These are phyloP conservation scores for Blastomyces emzantsi DNA, from an alignment of 2,329 filamentous ascomycete genomes.

Conservation along the genomic window DNA sequence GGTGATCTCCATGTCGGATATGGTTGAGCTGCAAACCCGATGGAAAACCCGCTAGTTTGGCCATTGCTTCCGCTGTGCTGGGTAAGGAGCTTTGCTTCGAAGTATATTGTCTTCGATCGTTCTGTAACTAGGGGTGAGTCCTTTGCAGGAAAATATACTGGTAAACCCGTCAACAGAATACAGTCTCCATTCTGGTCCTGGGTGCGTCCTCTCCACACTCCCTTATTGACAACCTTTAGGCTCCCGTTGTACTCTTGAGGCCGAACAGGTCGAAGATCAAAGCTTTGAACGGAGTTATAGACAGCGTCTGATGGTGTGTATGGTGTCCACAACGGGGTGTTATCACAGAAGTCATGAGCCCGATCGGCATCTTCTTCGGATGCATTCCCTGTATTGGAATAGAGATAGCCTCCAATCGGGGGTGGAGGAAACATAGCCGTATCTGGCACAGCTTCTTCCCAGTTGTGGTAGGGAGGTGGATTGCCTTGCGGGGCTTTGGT, in stretches of 20 bases:
- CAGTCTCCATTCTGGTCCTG: conserved; percentile 40
- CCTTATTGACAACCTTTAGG: conserved; percentile 28
- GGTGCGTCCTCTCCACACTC: conserved; percentile 40
- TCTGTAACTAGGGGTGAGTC: conserved; percentile 43
- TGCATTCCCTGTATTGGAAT: conserved; percentile 51
- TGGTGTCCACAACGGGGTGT: conserved; percentile 45
- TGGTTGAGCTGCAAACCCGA: conserved; percentile 53
- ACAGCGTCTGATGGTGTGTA: conserved; percentile 35
- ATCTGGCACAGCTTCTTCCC: conserved; percentile 51
- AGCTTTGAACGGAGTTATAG: conserved; percentile 35
- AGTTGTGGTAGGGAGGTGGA: conserved; percentile 54
- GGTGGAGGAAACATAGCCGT: conserved; percentile 52
- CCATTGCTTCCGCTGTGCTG: conserved; percentile 28
- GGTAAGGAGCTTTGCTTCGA: conserved; percentile 45
- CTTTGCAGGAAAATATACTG: conserved; percentile 46
- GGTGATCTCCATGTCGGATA: conserved; percentile 55
- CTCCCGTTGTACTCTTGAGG: conserved; percentile 37
- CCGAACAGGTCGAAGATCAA: conserved; percentile 39
- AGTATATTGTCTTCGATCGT: conserved; percentile 49
- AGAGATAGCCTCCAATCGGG: conserved; percentile 45
- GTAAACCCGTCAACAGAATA: conserved; percentile 46
- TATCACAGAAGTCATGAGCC: conserved; percentile 48
- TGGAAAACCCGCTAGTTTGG: conserved; percentile 46
- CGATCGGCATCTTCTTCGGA: conserved; percentile 45
- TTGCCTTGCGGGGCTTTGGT: conserved; percentile 19